Evolutionary conservation across 1,139 yeast genomes (phyloP).

Genomic region (Candida mesenterica): DNA sequence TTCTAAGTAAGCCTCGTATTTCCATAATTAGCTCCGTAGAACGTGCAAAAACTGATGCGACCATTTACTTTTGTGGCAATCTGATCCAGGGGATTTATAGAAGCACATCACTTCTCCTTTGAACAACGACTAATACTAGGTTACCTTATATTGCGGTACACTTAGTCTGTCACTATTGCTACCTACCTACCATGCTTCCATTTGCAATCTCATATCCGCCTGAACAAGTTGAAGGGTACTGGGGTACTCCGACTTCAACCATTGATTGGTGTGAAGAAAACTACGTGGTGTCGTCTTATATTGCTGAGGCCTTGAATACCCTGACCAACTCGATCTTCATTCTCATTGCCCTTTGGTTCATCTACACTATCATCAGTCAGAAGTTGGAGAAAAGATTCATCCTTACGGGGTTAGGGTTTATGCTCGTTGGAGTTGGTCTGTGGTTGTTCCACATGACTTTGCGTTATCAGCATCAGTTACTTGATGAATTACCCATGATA

Average conservation of each 20-base stretch:
- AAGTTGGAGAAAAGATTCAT: conserved; percentile 68
- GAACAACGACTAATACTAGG: too few relatives aligned
- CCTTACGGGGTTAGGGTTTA: conserved; percentile 73
- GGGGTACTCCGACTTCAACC: conserved; percentile 62
- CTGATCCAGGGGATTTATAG: too few relatives aligned
- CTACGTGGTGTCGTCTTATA: conserved; percentile 77
- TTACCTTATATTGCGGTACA: too few relatives aligned
- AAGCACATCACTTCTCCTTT: too few relatives aligned
- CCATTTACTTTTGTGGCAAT: too few relatives aligned
- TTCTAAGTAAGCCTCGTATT: too few relatives aligned
- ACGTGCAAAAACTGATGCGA: too few relatives aligned
- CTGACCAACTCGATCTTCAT: conserved; percentile 72
- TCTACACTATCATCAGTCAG: conserved; percentile 58
- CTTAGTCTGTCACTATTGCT: too few relatives aligned
- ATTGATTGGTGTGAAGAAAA: conserved; percentile 98
- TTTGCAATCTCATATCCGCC: conserved; percentile 48
- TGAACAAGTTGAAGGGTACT: conserved; percentile 41
- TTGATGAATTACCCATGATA: conserved; percentile 97
- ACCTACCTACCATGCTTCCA: conserved; percentile 37
- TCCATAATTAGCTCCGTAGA: too few relatives aligned
- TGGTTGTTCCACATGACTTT: conserved; percentile 98
- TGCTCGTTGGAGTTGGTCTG: conserved; percentile 86
- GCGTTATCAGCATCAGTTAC: conserved; percentile 78
- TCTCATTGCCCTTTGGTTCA: conserved; percentile 63
- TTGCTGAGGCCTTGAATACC: conserved; percentile 89